These are phyloP conservation scores for Mortierella alpina DNA, from an alignment of 192 early-diverging fungal genomes.

Conservation along the genomic window DNA sequence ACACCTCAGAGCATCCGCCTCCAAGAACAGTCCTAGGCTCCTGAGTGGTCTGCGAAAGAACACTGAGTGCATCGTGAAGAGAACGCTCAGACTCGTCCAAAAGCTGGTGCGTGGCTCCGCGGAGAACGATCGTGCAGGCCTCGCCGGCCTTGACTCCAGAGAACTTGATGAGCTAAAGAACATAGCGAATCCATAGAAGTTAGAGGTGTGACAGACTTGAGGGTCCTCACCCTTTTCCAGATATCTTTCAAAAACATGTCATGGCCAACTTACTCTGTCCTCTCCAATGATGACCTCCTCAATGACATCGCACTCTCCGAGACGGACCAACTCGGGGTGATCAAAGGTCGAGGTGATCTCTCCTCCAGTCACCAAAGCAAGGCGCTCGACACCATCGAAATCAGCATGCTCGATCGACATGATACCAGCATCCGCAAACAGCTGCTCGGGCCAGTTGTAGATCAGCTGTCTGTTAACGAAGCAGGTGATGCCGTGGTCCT, in stretches of 20 bases:
- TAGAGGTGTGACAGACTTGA: not conserved
- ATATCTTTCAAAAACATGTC: not conserved
- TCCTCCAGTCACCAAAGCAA: conserved; percentile 97
- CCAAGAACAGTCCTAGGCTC: conserved; percentile 95
- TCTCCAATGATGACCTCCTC: conserved; percentile 99
- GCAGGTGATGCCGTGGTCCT: conserved; percentile 96
- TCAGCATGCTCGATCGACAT: conserved; percentile 99
- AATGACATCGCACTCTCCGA: conserved; percentile 95
- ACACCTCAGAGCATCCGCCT: conserved; percentile 96
- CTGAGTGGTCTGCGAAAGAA: conserved; percentile 93
- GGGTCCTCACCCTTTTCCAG: not conserved
- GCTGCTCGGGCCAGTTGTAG: conserved; percentile 99
- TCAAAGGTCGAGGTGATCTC: conserved; percentile 99
- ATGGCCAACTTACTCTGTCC: conserved; percentile 69
- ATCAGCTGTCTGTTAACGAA: conserved; percentile 99
- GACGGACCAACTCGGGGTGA: conserved; percentile 93
- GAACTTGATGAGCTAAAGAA: conserved; percentile 88
- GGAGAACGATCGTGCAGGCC: conserved; percentile 97
- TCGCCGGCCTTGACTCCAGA: conserved; percentile 94
- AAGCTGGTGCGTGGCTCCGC: conserved; percentile 94
- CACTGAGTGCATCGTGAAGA: conserved; percentile 96
- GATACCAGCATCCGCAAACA: conserved; percentile 97
- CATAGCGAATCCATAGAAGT: not conserved
- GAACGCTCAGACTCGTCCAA: conserved; percentile 98
- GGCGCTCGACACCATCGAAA: conserved; percentile 97